phyloP scores from a whole-genome alignment of 345 rosid genomes.

The Moringa oleifera region DNA sequence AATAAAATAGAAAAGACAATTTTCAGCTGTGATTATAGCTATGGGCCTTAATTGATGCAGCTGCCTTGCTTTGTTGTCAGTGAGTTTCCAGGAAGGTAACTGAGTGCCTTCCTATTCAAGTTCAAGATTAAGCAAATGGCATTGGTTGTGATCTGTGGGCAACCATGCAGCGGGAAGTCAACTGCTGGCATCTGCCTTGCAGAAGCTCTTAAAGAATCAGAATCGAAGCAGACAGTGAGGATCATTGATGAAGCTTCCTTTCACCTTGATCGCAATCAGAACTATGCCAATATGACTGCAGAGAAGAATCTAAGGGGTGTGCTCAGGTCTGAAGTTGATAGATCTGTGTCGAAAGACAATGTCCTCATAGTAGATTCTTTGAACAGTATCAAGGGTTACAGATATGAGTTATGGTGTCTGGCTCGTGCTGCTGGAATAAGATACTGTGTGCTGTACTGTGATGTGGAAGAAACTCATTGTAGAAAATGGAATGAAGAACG shows the following conservation, averaged over 20 bases:
- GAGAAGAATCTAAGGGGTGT: conserved; percentile 96
- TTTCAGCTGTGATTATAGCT: too few species aligned
- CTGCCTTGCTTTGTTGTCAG: background rate
- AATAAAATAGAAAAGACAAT: too few species aligned
- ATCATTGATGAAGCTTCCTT: conserved; percentile 69
- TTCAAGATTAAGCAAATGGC: conserved; percentile 41
- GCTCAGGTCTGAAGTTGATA: conserved; percentile 93
- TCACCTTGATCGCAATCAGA: conserved; percentile 86
- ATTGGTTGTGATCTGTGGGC: conserved; percentile 88
- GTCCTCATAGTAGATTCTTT: conserved; percentile 84
- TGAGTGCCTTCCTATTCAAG: background rate
- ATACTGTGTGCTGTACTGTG: conserved; percentile 73
- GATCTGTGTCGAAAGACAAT: conserved; percentile 82
- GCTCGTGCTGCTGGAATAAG: conserved; percentile 89
- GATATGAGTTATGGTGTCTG: conserved; percentile 93
- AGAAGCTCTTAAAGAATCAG: conserved; percentile 63
- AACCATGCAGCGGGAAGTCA: conserved; percentile 95
- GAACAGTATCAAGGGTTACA: conserved; percentile 91
- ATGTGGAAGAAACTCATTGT: conserved; percentile 59
- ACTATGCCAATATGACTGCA: conserved; percentile 79
- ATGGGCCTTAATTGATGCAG: background rate
- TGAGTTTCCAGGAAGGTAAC: background rate
- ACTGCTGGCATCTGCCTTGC: conserved; percentile 54
- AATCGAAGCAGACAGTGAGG: conserved; percentile 51
- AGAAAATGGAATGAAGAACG: conserved; percentile 80